A percentile compares a stretch with the other conserved stretches of the same genome.
phyloP scores from a whole-genome alignment of 495 filamentous ascomycete species.

The Pseudoneurospora amorphoporcata region DNA sequence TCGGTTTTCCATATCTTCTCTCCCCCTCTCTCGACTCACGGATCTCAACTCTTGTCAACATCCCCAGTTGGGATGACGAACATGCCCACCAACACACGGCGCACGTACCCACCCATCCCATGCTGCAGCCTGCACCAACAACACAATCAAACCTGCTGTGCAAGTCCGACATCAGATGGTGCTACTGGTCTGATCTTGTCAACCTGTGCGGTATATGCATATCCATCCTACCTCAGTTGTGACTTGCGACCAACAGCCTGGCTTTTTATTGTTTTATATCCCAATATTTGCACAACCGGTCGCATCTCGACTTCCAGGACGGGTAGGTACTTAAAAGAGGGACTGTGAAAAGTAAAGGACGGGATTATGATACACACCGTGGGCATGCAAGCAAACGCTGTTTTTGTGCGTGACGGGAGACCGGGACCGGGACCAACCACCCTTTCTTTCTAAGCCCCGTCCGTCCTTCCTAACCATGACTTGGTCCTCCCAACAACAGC shows the following conservation, averaged over 20 bases:
- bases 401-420: background rate
- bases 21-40: background rate
- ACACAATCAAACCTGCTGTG: background rate
- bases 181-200: background rate
- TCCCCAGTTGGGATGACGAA: background rate
- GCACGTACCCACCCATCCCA: background rate
- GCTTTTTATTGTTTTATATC: background rate
- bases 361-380: background rate
- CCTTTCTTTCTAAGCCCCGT: background rate
- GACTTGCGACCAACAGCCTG: background rate
- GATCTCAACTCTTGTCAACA: background rate
- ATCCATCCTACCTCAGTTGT: background rate
- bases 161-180: background rate
- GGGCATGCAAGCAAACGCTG: background rate
- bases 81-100: background rate
- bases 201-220: background rate
- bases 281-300: background rate
- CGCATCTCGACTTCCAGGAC: constrained; percentile 6
- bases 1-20: background rate
- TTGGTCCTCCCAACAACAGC: background rate
- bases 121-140: background rate
- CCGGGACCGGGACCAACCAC: background rate
- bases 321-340: constrained; percentile 4
- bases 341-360: background rate
- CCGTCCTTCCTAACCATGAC: background rate